phyloP scores from a whole-genome alignment of 345 rosid genomes.

The Ailanthus altissimus region DNA sequence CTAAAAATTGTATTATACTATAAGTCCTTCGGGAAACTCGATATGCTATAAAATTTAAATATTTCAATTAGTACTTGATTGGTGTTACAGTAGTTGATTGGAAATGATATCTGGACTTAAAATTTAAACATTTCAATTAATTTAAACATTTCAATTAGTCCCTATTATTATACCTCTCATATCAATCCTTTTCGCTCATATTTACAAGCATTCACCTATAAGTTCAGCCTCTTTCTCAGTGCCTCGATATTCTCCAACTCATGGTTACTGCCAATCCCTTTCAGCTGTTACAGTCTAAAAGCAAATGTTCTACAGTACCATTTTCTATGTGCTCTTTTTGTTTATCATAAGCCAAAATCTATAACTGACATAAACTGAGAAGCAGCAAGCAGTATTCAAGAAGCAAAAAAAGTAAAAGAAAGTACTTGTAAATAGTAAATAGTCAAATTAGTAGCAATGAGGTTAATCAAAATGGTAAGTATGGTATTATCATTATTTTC shows the following conservation, averaged over 20 bases:
- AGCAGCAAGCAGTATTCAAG: not conserved
- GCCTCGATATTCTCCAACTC: not conserved
- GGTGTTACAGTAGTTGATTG: too few species aligned
- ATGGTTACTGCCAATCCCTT: not conserved
- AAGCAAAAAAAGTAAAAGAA: not conserved
- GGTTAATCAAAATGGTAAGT: not conserved
- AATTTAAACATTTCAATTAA: too few species aligned
- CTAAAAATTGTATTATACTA: too few species aligned
- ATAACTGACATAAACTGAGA: not conserved
- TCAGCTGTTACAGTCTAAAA: not conserved
- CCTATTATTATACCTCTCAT: too few species aligned
- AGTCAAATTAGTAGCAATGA: not conserved
- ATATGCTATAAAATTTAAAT: too few species aligned
- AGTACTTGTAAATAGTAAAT: not conserved
- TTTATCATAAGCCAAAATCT: not conserved
- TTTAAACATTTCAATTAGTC: too few species aligned
- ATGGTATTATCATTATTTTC: not conserved
- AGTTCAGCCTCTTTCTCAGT: not conserved
- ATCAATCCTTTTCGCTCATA: not conserved
- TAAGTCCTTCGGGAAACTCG: too few species aligned
- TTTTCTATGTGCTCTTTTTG: not conserved
- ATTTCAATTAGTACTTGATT: too few species aligned
- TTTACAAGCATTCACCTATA: too few species aligned
- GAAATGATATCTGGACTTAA: too few species aligned
- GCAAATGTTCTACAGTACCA: not conserved